Percentiles rank a stretch among this genome's conserved stretches.
phyloP scores from a whole-genome alignment of 1,284 basidiomycete species.

The Ustilago loliicola region DNA sequence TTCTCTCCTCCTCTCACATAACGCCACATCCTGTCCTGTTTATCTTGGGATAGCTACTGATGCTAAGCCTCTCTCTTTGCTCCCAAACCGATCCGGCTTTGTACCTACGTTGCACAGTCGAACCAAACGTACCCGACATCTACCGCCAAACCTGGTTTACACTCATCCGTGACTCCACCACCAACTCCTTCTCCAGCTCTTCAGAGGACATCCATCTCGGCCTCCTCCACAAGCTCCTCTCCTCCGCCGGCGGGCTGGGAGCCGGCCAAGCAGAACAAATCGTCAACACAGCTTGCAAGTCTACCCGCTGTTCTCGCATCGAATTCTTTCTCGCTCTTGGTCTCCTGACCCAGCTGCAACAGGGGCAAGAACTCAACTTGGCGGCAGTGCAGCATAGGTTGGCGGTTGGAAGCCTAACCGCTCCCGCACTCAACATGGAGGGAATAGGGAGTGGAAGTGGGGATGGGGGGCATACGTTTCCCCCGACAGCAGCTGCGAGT shows the following conservation, averaged over 20 bases:
- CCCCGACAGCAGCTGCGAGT: slow-evolving; percentile 20
- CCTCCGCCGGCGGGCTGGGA: slow-evolving; percentile 31
- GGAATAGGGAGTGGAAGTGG: neutral
- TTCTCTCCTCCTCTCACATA: neutral
- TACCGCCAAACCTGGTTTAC: slow-evolving; percentile 24
- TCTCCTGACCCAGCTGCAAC: slow-evolving; percentile 35
- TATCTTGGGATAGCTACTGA: no score
- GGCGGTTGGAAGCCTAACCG: slow-evolving; percentile 12
- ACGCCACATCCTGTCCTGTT: no score
- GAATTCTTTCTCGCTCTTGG: slow-evolving; percentile 44
- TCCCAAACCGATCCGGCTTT: no score
- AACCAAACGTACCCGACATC: slow-evolving; percentile 33
- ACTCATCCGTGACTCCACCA: neutral
- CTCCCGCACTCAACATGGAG: slow-evolving; percentile 23
- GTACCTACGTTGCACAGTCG: slow-evolving; percentile 26
- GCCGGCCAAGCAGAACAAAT: slow-evolving; percentile 25
- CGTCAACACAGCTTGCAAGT: slow-evolving; percentile 42
- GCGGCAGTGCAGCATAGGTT: slow-evolving; percentile 14
- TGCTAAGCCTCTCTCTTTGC: no score
- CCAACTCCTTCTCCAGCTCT: slow-evolving; percentile 17
- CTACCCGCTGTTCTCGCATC: slow-evolving; percentile 34
- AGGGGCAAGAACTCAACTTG: slow-evolving; percentile 31
- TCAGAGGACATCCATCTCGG: slow-evolving; percentile 32
- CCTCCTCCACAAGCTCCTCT: slow-evolving; percentile 36
- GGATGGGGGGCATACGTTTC: slow-evolving; percentile 35